Base-by-base conservation (phyloP, 2,329 filamentous ascomycete genomes). In the Oidium heveae region DNA sequence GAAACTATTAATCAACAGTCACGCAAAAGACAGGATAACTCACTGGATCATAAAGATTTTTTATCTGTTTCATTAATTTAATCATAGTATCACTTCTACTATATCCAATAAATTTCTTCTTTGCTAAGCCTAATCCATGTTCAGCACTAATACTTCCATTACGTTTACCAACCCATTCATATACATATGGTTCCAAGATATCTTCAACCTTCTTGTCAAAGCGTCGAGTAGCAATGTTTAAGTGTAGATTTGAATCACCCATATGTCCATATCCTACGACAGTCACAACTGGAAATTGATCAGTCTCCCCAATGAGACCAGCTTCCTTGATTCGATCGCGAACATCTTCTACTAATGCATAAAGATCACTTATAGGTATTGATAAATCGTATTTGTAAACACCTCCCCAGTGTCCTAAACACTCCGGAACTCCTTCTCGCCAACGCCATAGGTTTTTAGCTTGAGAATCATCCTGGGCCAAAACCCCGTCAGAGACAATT, bases 361-460 rank as follows among this genome's bases (percentile, higher is more conserved):
- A 98, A 63, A 98, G 78, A 60, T 94, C 82, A 13, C 76, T 69
- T 32, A 98, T 74, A 1, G 91, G 91, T 60, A 98, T 94, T 7
- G 91, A 96, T 34, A 98, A 74, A 65, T 98, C 91, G 67, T 98
- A 98, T 71, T 98, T 98, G 76, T 98, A 98, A 9, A 91, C 88
- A 47, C 88, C 91, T 56, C 91, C 93, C 69, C 84, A 86, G 67
- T 95, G 87, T 58, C 85, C 85, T 28, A 93, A 72, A 49, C 82
- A 80, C 70, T 98, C 91, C 0, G 88, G 82, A 61, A 98, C 86
- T 61, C 87, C 86, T 71, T 98, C 91, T 59, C 91, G 80, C 79
- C 88, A 96, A 56, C 77, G 74, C 91, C 91, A 98, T 53, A 98
- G 74, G 3, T 82, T 74, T 64, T 78, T 79, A 60, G 84, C 75